Evolutionary conservation across 768 basidiomycete genomes (phyloP).

Genomic region (Clitopilus hobsonii): DNA sequence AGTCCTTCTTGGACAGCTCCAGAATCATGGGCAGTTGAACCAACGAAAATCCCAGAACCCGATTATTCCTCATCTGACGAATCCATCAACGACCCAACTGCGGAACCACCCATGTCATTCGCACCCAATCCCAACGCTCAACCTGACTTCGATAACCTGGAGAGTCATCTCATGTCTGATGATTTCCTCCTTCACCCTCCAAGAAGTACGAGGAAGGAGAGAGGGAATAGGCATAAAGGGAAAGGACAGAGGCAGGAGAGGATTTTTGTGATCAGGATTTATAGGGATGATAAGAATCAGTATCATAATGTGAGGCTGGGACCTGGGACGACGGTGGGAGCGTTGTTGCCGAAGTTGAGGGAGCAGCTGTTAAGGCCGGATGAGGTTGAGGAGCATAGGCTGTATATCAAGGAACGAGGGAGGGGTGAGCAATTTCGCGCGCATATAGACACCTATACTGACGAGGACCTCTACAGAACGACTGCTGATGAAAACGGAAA

Average conservation of each 20-base stretch:
- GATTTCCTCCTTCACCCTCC: background rate
- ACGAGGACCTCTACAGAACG: constrained; percentile 53
- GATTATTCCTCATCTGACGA: constrained; percentile 26
- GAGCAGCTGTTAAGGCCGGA: constrained; percentile 46
- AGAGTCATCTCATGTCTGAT: background rate
- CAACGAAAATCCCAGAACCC: constrained; percentile 27
- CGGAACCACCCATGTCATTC: constrained; percentile 7
- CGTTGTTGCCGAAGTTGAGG: constrained; percentile 59
- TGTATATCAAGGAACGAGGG: constrained; percentile 74
- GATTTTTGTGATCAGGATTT: constrained; percentile 66
- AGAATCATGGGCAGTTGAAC: constrained; percentile 72
- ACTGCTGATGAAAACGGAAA: constrained; percentile 73
- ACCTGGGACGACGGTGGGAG: constrained; percentile 61
- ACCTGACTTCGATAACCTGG: background rate
- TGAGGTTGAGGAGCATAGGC: constrained; percentile 56
- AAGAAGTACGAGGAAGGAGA: constrained; percentile 5
- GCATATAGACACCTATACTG: background rate
- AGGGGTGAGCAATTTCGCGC: constrained; percentile 43
- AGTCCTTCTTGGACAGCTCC: constrained; percentile 56
- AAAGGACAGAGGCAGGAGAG: constrained; percentile 11
- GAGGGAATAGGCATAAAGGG: constrained; percentile 4
- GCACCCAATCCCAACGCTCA: background rate
- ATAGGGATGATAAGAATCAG: constrained; percentile 58
- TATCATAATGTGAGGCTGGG: constrained; percentile 68
- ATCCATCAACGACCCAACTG: constrained; percentile 8